A percentile compares a stretch with the other conserved stretches of the same genome.
These are phyloP conservation scores for Dendrobium catenatum DNA, from an alignment of 106 monocot genomes.

Conservation along the genomic window DNA sequence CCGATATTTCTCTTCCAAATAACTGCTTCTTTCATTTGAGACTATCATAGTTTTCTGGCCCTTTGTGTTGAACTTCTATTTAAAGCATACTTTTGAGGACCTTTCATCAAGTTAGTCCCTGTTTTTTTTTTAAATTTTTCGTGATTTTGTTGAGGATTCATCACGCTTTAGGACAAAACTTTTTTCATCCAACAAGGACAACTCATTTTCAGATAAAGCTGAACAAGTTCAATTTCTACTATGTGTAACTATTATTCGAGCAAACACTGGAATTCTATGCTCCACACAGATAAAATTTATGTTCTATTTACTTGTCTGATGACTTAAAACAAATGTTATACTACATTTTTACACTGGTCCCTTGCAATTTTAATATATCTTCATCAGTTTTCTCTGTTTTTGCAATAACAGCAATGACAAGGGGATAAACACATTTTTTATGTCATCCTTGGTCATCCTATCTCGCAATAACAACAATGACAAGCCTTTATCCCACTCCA, in stretches of 20 bases:
- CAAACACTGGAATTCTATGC: neutral
- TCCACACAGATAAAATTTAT: neutral
- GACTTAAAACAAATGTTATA: neutral
- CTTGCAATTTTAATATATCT: neutral
- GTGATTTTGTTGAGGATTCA: neutral
- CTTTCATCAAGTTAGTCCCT: neutral
- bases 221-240: neutral
- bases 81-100: neutral
- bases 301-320: neutral
- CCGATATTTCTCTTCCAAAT: neutral
- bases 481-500: no score
- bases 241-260: neutral
- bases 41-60: neutral
- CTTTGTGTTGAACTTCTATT: neutral
- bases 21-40: neutral
- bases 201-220: neutral
- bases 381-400: neutral
- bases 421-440: neutral
- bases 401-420: neutral
- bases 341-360: neutral
- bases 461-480: no score
- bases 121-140: neutral
- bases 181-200: neutral
- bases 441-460: no score
- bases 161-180: neutral